Base-by-base conservation (phyloP, 1,284 basidiomycete genomes). In the Ustilago vetiveriae region DNA sequence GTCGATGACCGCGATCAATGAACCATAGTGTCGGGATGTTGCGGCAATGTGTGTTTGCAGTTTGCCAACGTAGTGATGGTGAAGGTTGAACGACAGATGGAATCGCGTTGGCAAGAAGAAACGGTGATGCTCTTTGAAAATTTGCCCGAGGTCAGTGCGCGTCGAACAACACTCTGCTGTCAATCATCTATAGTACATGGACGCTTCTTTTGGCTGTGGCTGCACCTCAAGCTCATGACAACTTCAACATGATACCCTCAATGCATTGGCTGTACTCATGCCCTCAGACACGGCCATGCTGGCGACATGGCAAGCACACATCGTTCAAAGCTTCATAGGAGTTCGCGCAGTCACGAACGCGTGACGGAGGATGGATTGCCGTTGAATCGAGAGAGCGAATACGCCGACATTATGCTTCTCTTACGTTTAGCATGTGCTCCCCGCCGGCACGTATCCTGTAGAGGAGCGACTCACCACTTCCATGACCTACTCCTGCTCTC, bases 401-500 rank as follows among this genome's bases (percentile, higher is more conserved):
- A n/a, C n/a, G n/a, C n/a, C n/a, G n/a, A n/a, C n/a, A 9, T 17
- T 51, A 54, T 29, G 45, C 42, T 14, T 57, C 41, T 33, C 36
- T 65, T 19, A 38, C 13, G 19, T 53, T 51, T 22, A 66, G 44
- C 43, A 52, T 16, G 10, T 49, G 37, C 24, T 51, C 44, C 17
- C 45, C 59, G 19, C 46, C 54, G 6, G 66, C 66, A 14, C 60
- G 47, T 24, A 65, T 35, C 27, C 57, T 51, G 33, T 71, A 71
- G 30, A 71, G 32, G 6, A 71, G 48, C 13, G 50, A 24, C n/a
- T 66, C 68, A 23, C 68, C 68, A 41, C 68, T 71, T 17, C 58
- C 63, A 32, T 67, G 43, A 1, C 68, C 68, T 21, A 52, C 43
- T 4, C 54, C 68, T 14, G 56, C 68, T 9, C 51, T 54, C 33